Conservation (phyloP, 1,139 yeast species). For the Candida labiduridarum region DNA sequence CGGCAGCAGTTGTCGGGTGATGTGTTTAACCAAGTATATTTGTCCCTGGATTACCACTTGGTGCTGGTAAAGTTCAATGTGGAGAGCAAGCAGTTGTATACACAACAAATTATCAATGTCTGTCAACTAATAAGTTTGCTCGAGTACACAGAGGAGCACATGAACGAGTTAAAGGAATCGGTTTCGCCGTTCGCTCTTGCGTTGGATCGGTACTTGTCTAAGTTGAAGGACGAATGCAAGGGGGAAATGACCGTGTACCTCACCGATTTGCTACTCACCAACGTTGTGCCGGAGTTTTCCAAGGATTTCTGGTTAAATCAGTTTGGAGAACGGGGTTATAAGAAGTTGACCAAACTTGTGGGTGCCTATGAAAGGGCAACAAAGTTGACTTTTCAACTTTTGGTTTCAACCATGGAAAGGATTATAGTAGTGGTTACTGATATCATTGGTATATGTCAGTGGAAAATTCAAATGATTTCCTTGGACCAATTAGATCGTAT, state of each 20-base stretch:
- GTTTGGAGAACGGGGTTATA: slow-evolving; percentile 70
- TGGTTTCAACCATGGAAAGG: slow-evolving; percentile 62
- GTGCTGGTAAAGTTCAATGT: slow-evolving; percentile 18
- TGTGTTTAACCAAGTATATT: slow-evolving; percentile 34
- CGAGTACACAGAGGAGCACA: slow-evolving; percentile 39
- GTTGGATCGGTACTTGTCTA: slow-evolving; percentile 35
- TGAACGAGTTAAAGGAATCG: slow-evolving; percentile 37
- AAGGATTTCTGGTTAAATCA: slow-evolving; percentile 50
- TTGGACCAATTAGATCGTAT: slow-evolving; percentile 2
- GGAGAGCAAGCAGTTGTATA: slow-evolving; percentile 17
- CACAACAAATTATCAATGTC: slow-evolving; percentile 27
- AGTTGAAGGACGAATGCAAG: slow-evolving; percentile 12
- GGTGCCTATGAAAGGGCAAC: slow-evolving; percentile 51
- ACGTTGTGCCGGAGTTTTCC: slow-evolving; percentile 46
- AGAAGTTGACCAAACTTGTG: slow-evolving; percentile 58
- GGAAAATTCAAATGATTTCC: slow-evolving; percentile 27
- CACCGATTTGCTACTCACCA: slow-evolving; percentile 58
- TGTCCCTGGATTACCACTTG: slow-evolving; percentile 18
- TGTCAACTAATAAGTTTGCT: slow-evolving; percentile 35
- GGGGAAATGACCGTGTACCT: slow-evolving; percentile 23
- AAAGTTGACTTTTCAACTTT: slow-evolving; percentile 47
- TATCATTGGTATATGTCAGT: slow-evolving; percentile 46
- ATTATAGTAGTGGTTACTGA: slow-evolving; percentile 52
- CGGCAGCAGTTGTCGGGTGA: slow-evolving; percentile 18
- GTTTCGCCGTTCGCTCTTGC: slow-evolving; percentile 44